Evolutionary conservation across 257 asterid species (phyloP), one percentile per base, ranked within the genome.

Genomic region (Nicotiana undulata): DNA sequence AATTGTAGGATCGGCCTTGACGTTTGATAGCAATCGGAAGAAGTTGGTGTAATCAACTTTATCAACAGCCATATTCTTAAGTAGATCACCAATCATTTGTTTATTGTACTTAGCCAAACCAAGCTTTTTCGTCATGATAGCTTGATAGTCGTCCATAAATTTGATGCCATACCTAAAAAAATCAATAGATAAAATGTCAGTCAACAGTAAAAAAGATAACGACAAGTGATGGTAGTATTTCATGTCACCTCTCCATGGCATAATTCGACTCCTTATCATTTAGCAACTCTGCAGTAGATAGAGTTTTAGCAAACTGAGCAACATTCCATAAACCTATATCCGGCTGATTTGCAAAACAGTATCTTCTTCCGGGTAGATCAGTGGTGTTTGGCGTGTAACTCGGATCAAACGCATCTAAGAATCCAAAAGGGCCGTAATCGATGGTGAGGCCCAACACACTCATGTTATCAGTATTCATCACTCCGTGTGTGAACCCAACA

Each of bases 401-500:
- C 68, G 99, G 99, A 86, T 96, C 99, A 87, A 94, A 96, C 34
- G 98, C 99, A 31, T 96, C 99, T 88, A 96, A 86, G 89, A 96
- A 96, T 67, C 99, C 99, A 63, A 91, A 96, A 77, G 99, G 99
- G 59, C 99, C 99, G 84, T 94, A 96, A 86, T 96, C 99, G 55
- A 96, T 94, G 77, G 99, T 94, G 76, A 92, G 97, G 20, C 99
- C 98, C 79, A 96, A 83, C 55, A 92, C 91, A 70, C 99, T 96
- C 99, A 96, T 96, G 89, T 96, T 96, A 85, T 96, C 99, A 13
- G 99, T 96, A 85, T 96, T 96, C 83, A 96, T 85, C 88, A 94
- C 99, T 32, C 99, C 99, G 84, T 96, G 99, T 6, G 99, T 96
- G 91, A 96, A 96, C 40, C 99, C 98, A 82, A 96, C 97, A 74